Evolutionary conservation across 1,284 basidiomycete genomes (phyloP), one percentile per base, ranked within the genome.

Genomic region (Phaffia rhodozyma): DNA sequence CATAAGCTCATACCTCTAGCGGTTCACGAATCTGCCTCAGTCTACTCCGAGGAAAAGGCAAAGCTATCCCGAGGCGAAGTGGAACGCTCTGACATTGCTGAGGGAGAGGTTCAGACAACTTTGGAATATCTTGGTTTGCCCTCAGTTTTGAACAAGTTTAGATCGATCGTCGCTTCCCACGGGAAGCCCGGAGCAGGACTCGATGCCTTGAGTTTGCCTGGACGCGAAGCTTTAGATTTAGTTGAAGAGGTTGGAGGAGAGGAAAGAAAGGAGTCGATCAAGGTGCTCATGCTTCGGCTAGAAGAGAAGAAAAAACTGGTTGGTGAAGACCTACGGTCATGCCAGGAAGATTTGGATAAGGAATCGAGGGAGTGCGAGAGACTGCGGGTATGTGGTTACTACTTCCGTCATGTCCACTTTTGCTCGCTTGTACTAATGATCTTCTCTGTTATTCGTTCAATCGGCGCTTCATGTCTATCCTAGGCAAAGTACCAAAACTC

Each of bases 11-110:
- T 99, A 27, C 94, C 96, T 7, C 79, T 98, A 43, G 89, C 89
- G 67, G 92, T 99, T 5, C 93, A 97, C 74, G 92, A 97, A 77
- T 89, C 87, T 68, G 93, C 96, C 6, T 90, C 86, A 64, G 85
- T 98, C 21, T 99, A 98, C 76, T 94, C 91, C 1, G 94, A 99
- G 75, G 96, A 99, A 78, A 97, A 98, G 77, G 96, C 94, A 20
- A 97, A 98, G 76, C 79, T 99, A 29, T 90, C 91, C 1, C 82
- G 96, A 49, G 84, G 80, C 1, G 93, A 97, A 73, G 86, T 88
- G 1, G 93, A 97, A 79, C 83, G 85, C 55, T 85, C 85, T 0
- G 92, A 97, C 67, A 75, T 84, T 18, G 86, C 87, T 0, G 91
- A 97, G 70, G 86, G 80, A 0, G 90, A 96, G 74, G 82, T 84